Evolutionary conservation across 2,329 filamentous ascomycete species (phyloP).

Genomic region (Cercospora citrullina): DNA sequence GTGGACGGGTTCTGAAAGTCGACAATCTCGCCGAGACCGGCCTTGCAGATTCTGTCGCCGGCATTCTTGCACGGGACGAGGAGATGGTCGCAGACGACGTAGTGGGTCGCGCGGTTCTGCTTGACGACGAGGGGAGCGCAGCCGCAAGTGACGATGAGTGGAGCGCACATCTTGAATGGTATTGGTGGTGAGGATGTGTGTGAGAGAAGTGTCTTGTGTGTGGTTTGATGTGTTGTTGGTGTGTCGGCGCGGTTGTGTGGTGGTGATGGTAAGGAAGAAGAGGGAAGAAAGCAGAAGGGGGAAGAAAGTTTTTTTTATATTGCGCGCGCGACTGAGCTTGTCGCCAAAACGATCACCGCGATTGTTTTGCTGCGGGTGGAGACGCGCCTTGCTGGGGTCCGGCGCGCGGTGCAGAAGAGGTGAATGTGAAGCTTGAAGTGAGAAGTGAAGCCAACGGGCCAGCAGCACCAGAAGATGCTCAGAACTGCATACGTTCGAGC

Average conservation of each 20-base stretch:
- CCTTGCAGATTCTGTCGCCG: conserved; percentile 6
- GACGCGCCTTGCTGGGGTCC: background rate
- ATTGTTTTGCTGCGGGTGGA: background rate
- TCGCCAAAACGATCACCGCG: background rate
- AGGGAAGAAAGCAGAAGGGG: background rate
- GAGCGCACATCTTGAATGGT: background rate
- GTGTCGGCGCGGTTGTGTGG: background rate
- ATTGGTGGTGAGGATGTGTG: background rate
- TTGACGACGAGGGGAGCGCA: background rate
- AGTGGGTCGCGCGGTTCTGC: background rate
- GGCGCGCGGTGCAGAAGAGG: background rate
- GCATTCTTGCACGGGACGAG: conserved; percentile 8
- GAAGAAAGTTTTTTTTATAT: background rate
- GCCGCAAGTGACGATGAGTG: conserved; percentile 10
- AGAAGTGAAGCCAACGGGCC: background rate
- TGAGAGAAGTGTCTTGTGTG: background rate
- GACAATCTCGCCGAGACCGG: background rate
- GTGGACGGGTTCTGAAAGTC: conserved; percentile 12
- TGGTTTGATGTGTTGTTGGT: background rate
- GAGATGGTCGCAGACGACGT: background rate
- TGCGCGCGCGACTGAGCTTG: background rate
- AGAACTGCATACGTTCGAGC: background rate
- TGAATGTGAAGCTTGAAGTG: background rate
- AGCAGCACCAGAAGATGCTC: background rate
- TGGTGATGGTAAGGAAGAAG: background rate